Evolutionary conservation across 371 early-diverging fungal species (phyloP), one percentile per base, ranked within the genome.

Genomic region (Mucor circinelloides): DNA sequence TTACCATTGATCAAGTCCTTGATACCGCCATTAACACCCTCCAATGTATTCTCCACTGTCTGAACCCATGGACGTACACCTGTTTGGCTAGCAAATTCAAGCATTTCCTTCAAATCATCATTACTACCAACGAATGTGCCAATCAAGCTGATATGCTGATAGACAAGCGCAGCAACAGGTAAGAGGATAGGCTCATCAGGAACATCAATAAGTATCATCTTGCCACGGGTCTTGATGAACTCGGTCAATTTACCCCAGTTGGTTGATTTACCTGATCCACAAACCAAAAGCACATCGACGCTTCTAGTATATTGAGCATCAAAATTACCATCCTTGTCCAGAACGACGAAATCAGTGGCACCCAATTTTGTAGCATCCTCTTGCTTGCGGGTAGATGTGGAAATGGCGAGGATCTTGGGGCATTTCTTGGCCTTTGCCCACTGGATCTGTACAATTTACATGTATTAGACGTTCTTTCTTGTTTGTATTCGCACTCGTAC

Each of bases 101-200:
- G 80, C 85, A 91, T 91, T 60, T 89, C 89, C 23, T 75, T 70
- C 23, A 92, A 67, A 28, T 82, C 82, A 3, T 72, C 74, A 44
- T 71, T 68, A 36, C 87, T 83, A 40, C 94, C 95, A 61, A 94
- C 91, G 63, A 88, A 73, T 12, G 91, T 92, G 3, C 93, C 95
- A 7, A 75, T 79, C 19, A 95, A 68, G 2, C 76, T 71, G 6
- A 87, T 78, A 57, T 87, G 77, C 42, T 78, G 78, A 54, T 65
- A 63, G 30, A 91, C 68, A 44, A 95, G 65, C 17, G 79, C 65
- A 23, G 56, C 25, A 2, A 85, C 70, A 32, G 74, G 61, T 25
- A 90, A 64, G 2, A 67, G 17, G 9, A 91, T 61, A 7, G 86
- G 82, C 15, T 72, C 72, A 64, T 91, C 89, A 3, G 94, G 94